These are phyloP conservation scores for Mortierella sp. DNA, from an alignment of 371 early-diverging fungal species.

Conservation along the genomic window DNA sequence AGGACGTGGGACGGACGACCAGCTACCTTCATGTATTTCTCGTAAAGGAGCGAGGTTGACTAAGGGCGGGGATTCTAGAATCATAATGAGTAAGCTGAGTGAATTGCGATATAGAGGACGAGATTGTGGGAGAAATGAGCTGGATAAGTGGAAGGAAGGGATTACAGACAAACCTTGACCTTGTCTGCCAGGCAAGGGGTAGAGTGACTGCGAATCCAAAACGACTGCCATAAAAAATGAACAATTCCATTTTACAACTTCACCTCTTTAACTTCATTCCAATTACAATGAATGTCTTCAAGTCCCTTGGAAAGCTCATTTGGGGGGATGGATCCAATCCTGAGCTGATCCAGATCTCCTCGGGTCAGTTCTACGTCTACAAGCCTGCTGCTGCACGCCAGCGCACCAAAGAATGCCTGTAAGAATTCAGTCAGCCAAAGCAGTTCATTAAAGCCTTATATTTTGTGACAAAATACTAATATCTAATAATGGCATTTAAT, in stretches of 20 bases:
- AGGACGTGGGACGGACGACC: background rate
- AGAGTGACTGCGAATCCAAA: conserved; percentile 17
- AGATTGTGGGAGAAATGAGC: no score
- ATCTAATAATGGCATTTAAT: background rate
- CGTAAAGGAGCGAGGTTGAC: conserved; percentile 47
- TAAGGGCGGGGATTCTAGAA: conserved; percentile 47
- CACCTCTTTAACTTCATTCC: background rate
- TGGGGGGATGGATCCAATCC: conserved; percentile 63
- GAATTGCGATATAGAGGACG: background rate
- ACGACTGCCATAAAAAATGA: background rate
- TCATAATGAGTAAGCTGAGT: conserved; percentile 19
- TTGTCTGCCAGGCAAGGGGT: no score
- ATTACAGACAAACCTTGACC: no score
- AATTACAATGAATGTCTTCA: conserved; percentile 58
- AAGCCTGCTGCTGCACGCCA: conserved; percentile 39
- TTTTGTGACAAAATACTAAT: no score
- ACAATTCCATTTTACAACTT: conserved; percentile 2
- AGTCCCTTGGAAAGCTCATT: conserved; percentile 67
- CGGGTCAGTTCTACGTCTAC: conserved; percentile 66
- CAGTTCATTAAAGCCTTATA: background rate
- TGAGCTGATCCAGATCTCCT: conserved; percentile 64
- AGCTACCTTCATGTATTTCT: conserved; percentile 50
- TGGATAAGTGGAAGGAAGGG: no score
- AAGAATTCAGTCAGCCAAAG: background rate
- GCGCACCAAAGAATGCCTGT: conserved; percentile 57